phyloP scores from a whole-genome alignment of 2,329 filamentous ascomycete genomes.

The Meredithiella fracta region DNA sequence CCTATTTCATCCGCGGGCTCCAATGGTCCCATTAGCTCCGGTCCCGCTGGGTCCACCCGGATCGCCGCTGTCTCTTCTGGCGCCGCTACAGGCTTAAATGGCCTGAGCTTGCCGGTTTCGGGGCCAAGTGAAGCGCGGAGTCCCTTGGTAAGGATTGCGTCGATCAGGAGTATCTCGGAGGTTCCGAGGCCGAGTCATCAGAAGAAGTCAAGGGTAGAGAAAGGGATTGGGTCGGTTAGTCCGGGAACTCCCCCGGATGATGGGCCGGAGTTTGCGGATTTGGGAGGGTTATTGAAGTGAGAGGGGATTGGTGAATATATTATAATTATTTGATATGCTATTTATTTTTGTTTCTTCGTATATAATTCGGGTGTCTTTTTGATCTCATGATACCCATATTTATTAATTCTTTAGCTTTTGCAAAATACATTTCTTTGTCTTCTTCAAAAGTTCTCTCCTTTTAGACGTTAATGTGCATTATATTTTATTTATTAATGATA shows the following conservation, averaged over 20 bases:
- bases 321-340: not conserved
- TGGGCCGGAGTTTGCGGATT: constrained; percentile 19
- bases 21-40: not conserved
- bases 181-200: not conserved
- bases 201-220: not conserved
- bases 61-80: not conserved
- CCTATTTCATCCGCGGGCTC: constrained; percentile 19
- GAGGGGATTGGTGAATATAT: not conserved
- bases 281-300: constrained; percentile 24
- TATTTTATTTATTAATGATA: not conserved
- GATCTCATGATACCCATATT: not conserved
- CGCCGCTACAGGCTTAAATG: not conserved
- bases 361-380: not conserved
- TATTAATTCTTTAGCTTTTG: too few species aligned
- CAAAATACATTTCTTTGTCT: too few species aligned
- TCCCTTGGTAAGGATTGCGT: not conserved
- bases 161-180: not conserved
- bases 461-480: not conserved
- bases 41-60: not conserved
- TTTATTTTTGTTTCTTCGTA: not conserved
- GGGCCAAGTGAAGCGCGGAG: not conserved
- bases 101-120: not conserved
- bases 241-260: constrained; percentile 5
- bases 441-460: too few species aligned
- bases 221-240: not conserved